phyloP scores from a whole-genome alignment of 305 asterid genomes.

The Fraxinus platypoda region DNA sequence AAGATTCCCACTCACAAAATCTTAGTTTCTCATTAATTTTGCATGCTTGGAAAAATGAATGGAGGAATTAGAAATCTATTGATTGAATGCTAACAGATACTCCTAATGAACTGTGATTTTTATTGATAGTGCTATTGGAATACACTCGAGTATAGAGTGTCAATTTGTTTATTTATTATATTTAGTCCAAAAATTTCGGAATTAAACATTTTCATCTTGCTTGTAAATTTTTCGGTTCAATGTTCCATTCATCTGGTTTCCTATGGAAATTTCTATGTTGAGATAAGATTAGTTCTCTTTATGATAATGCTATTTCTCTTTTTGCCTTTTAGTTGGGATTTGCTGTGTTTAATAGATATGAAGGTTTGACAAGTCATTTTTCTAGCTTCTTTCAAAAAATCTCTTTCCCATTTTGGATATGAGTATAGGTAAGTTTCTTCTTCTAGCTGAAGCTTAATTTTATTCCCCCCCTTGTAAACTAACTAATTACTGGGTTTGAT shows the following conservation, averaged over 20 bases:
- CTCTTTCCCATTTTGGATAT: neutral
- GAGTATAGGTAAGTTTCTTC: neutral
- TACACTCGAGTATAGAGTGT: slow-evolving; percentile 37
- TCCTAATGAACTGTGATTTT: slow-evolving; percentile 30
- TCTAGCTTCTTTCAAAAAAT: neutral
- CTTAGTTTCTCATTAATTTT: slow-evolving; percentile 56
- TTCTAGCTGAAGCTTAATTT: neutral
- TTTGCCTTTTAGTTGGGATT: neutral
- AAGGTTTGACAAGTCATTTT: neutral
- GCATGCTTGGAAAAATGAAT: slow-evolving; percentile 69
- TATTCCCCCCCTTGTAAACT: neutral
- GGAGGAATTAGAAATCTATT: slow-evolving; percentile 32
- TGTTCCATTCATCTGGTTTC: slow-evolving; percentile 26
- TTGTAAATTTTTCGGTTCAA: slow-evolving; percentile 36
- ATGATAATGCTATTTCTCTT: neutral
- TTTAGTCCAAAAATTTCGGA: slow-evolving; percentile 25
- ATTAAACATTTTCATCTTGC: slow-evolving; percentile 14
- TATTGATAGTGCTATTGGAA: slow-evolving; percentile 32
- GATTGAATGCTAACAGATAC: slow-evolving; percentile 42
- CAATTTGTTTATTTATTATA: slow-evolving; percentile 27
- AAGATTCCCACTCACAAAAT: slow-evolving; percentile 44
- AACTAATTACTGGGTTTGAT: neutral
- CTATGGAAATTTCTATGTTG: neutral
- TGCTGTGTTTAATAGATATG: neutral
- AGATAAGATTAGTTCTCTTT: neutral